phyloP scores from a whole-genome alignment of 1,139 yeast genomes.

The Citeromyces hawaiiensis region DNA sequence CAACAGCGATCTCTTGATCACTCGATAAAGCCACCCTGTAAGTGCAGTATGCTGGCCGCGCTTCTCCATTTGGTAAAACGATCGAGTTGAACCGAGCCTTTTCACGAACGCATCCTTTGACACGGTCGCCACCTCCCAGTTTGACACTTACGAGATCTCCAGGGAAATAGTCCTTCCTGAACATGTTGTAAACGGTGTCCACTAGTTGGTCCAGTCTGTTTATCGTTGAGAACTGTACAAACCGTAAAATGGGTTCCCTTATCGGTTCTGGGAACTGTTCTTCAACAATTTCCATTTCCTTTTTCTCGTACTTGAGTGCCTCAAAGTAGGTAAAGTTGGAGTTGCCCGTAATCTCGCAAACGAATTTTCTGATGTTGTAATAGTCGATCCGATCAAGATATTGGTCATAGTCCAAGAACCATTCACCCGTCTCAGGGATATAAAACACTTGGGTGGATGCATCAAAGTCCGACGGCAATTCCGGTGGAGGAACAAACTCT shows the following conservation, averaged over 20 bases:
- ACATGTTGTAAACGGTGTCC: slow-evolving; percentile 65
- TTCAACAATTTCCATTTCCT: slow-evolving; percentile 61
- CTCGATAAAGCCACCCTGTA: slow-evolving; percentile 47
- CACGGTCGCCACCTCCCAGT: slow-evolving; percentile 20
- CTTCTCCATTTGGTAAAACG: slow-evolving; percentile 25
- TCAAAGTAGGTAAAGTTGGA: slow-evolving; percentile 85
- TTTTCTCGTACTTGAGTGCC: slow-evolving; percentile 66
- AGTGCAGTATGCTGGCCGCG: slow-evolving; percentile 50
- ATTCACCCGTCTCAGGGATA: slow-evolving; percentile 78
- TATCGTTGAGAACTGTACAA: slow-evolving; percentile 71
- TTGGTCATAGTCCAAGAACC: slow-evolving; percentile 67
- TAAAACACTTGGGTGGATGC: slow-evolving; percentile 48
- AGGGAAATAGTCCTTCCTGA: slow-evolving; percentile 79
- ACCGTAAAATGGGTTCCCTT: slow-evolving; percentile 80
- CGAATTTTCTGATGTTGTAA: slow-evolving; percentile 65
- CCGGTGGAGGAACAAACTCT: slow-evolving; percentile 38
- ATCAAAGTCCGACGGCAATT: slow-evolving; percentile 36
- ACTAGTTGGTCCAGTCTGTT: slow-evolving; percentile 79
- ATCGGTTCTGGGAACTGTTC: slow-evolving; percentile 80
- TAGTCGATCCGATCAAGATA: slow-evolving; percentile 61
- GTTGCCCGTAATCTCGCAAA: slow-evolving; percentile 92
- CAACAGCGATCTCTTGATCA: slow-evolving; percentile 54
- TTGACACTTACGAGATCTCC: slow-evolving; percentile 73
- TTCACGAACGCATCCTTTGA: slow-evolving; percentile 44
- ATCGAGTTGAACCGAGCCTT: slow-evolving; percentile 38